Evolutionary conservation across 2,329 filamentous ascomycete genomes (phyloP), one percentile per base, ranked within the genome.

Genomic region (Biscogniauxia mediterranea): DNA sequence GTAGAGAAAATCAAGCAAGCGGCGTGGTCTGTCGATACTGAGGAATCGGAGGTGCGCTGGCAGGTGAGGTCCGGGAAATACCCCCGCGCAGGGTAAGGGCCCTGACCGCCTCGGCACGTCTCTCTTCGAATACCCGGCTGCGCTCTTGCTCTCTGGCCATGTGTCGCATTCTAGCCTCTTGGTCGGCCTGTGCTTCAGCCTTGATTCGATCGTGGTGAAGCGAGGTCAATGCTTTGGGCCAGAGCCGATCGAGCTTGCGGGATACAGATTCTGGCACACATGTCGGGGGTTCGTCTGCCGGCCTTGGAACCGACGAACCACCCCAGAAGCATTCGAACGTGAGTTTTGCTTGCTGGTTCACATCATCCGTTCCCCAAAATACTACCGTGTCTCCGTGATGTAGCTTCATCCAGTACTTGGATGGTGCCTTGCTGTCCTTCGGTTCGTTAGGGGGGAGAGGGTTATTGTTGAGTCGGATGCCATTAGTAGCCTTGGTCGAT

Each of bases 381-480:
- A 87, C 85, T 54, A 97, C 84, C 23, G 86, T 80, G 72, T 97
- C 94, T 1, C 91, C 92, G 38, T 90, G 86, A 71, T 92, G 85
- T 15, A 97, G 75, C 59, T 87, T 85, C 25, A 90, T 87, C 87
- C 87, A 89, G 70, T 83, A 76, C 28, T 73, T 75, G 54, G 84
- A 91, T 1, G 86, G 77, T 0, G 81, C 80, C 25, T 79, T 76
- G 2, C 83, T 81, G 60, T 85, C 81, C 62, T 83, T 83, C 8
- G 80, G 72, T 46, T 87, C 80, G 49, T 84, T 78, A 1, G 86
- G 85, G 1, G 75, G 78, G 23, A 97, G 77, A 50, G 81, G 79
- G n/a, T 85, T 81, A 26, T 85, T 87, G 69, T 97, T 97, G 71
- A 98, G 82, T 66, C 80, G 83, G 64, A 97, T 91, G 20, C 92